Percentiles rank a stretch among this genome's conserved stretches.
Conservation (phyloP, 495 filamentous ascomycete genomes). For the Trichoderma reesei region DNA sequence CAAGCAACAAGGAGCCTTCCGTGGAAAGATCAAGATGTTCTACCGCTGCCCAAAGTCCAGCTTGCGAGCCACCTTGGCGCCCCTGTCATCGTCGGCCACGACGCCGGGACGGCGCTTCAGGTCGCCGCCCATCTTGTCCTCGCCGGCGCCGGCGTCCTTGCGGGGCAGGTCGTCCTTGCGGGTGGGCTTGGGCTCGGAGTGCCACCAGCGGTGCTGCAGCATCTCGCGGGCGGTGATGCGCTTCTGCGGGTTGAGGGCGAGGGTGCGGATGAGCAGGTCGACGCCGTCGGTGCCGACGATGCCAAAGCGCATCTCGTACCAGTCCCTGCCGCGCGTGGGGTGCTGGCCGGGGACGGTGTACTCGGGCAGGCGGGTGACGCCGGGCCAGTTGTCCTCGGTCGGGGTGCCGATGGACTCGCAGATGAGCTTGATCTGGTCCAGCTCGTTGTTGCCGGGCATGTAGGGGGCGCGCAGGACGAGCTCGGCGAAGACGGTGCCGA, state of each 20-base stretch:
- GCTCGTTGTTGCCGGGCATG: constrained; percentile 57
- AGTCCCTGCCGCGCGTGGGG: constrained; percentile 56
- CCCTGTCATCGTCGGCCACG: constrained; percentile 48
- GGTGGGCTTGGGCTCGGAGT: constrained; percentile 70
- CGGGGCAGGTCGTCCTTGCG: constrained; percentile 72
- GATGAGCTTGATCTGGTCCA: constrained; percentile 73
- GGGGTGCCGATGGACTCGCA: constrained; percentile 81
- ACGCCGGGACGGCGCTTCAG: constrained; percentile 72
- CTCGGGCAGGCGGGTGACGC: constrained; percentile 69
- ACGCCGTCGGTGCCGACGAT: constrained; percentile 71
- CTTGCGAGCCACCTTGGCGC: constrained; percentile 70
- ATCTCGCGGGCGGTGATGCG: constrained; percentile 65
- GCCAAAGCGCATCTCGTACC: constrained; percentile 62
- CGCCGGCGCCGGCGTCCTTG: constrained; percentile 43
- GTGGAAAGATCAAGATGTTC: not conserved
- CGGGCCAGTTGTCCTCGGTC: constrained; percentile 91
- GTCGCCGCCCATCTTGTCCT: constrained; percentile 74
- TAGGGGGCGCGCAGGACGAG: constrained; percentile 73
- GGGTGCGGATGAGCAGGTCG: constrained; percentile 78
- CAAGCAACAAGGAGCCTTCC: not conserved
- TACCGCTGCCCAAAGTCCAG: constrained; percentile 65
- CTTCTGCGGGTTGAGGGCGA: constrained; percentile 75
- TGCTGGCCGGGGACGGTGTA: constrained; percentile 56
- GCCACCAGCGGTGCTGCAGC: constrained; percentile 81
- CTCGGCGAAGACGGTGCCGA: constrained; percentile 87